phyloP scores from a whole-genome alignment of 2,329 filamentous ascomycete genomes.

The Cryphonectria radicalis region DNA sequence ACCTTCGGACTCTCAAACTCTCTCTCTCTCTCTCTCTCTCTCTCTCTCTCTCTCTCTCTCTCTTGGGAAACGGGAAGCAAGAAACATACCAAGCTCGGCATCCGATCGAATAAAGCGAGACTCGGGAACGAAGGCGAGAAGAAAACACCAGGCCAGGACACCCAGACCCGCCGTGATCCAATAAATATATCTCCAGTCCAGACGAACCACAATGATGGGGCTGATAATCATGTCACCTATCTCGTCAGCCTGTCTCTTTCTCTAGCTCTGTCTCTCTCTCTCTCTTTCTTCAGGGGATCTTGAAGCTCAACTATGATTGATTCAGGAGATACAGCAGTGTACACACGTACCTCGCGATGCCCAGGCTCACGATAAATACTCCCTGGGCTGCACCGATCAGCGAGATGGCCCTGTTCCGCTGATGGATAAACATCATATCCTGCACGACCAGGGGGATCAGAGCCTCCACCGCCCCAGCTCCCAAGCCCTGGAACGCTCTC shows the following conservation, averaged over 20 bases:
- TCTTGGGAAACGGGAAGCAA: neutral
- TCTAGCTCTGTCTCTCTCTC: neutral
- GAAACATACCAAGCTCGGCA: slow-evolving; percentile 34
- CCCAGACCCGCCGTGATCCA: slow-evolving; percentile 38
- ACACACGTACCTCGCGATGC: slow-evolving; percentile 31
- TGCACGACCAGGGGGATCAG: slow-evolving; percentile 41
- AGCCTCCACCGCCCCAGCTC: slow-evolving; percentile 40
- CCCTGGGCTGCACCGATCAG: slow-evolving; percentile 32
- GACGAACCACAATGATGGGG: slow-evolving; percentile 35
- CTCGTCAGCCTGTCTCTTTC: neutral
- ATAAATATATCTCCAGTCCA: slow-evolving; percentile 40
- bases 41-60: too few species aligned
- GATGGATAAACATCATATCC: slow-evolving; percentile 41
- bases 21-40: too few species aligned
- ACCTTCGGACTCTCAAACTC: too few species aligned
- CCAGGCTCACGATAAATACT: slow-evolving; percentile 38
- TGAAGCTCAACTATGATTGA: neutral
- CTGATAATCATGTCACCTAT: neutral
- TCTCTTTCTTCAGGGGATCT: neutral
- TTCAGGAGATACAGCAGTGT: neutral
- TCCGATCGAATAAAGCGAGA: slow-evolving; percentile 36
- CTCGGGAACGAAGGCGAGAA: slow-evolving; percentile 39
- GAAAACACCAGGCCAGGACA: slow-evolving; percentile 36
- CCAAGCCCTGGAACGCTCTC: slow-evolving; percentile 38
- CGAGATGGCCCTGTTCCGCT: slow-evolving; percentile 37